Evolutionary conservation across 2,329 filamentous ascomycete species (phyloP).

Genomic region (Bertia moriformis): DNA sequence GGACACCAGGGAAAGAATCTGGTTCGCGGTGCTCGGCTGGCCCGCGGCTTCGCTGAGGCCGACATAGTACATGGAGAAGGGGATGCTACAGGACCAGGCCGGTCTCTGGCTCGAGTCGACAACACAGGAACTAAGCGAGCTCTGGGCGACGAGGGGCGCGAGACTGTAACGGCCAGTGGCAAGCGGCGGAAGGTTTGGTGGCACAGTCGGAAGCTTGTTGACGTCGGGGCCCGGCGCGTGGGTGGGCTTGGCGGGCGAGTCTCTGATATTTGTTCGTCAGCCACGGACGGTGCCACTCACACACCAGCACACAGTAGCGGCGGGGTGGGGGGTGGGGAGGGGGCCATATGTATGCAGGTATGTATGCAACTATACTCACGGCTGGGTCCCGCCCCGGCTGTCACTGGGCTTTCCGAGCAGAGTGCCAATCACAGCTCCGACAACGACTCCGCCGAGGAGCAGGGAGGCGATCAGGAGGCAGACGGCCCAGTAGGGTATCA

Average conservation of each 20-base stretch:
- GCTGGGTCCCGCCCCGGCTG: too few relatives aligned
- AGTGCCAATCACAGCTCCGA: slow-evolving; percentile 40
- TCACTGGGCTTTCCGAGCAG: slow-evolving; percentile 18
- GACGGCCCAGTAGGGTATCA: slow-evolving; percentile 48
- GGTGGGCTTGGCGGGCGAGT: slow-evolving; percentile 8
- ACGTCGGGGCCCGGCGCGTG: slow-evolving; percentile 30
- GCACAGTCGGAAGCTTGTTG: slow-evolving; percentile 30
- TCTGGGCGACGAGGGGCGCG: slow-evolving; percentile 31
- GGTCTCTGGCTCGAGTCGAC: slow-evolving; percentile 33
- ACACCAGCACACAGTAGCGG: too few relatives aligned
- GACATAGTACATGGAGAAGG: slow-evolving; percentile 27
- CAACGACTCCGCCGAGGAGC: slow-evolving; percentile 35
- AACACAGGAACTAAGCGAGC: slow-evolving; percentile 39
- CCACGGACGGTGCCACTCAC: too few relatives aligned
- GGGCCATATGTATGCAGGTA: too few relatives aligned
- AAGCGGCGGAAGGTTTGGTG: slow-evolving; percentile 33
- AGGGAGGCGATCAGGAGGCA: slow-evolving; percentile 30
- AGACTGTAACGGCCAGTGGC: slow-evolving; percentile 39
- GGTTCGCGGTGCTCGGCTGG: slow-evolving; percentile 3
- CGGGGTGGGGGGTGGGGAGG: too few relatives aligned
- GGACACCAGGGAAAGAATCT: slow-evolving; percentile 2
- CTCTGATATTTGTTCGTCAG: too few relatives aligned
- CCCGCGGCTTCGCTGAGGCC: slow-evolving; percentile 16
- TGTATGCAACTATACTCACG: too few relatives aligned
- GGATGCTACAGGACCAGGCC: slow-evolving; percentile 50